phyloP scores from a whole-genome alignment of 108 stramenopile genomes.

The Bacterosira constricta region DNA sequence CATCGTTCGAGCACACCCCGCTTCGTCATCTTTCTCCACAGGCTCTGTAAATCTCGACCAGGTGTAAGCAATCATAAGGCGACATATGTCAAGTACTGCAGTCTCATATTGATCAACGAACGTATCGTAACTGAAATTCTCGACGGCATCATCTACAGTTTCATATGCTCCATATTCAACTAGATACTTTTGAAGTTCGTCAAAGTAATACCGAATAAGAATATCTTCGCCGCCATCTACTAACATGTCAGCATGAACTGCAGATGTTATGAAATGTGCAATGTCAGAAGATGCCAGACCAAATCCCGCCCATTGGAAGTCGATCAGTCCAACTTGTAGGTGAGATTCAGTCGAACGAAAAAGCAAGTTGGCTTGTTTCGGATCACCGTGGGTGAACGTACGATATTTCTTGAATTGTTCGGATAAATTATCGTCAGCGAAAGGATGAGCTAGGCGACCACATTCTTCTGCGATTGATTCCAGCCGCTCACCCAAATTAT shows the following conservation, averaged over 20 bases:
- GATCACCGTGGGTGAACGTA: constrained; percentile 72
- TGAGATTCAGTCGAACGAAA: constrained; percentile 41
- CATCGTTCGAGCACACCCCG: constrained; percentile 31
- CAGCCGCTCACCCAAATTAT: constrained; percentile 47
- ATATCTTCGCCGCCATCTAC: constrained; percentile 47
- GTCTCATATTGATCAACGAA: constrained; percentile 58
- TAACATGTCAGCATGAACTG: constrained; percentile 45
- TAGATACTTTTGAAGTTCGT: constrained; percentile 32
- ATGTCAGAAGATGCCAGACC: constrained; percentile 75
- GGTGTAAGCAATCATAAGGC: constrained; percentile 67
- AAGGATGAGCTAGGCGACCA: constrained; percentile 53
- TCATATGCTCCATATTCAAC: constrained; percentile 53
- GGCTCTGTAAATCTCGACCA: constrained; percentile 61
- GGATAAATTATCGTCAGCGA: constrained; percentile 14
- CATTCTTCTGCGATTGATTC: constrained; percentile 45
- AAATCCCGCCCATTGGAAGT: constrained; percentile 73
- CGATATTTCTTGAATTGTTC: constrained; percentile 35
- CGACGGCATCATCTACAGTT: constrained; percentile 34
- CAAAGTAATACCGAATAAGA: constrained; percentile 52
- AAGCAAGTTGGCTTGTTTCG: constrained; percentile 70
- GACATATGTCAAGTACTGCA: constrained; percentile 61
- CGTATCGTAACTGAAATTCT: constrained; percentile 38
- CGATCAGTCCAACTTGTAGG: constrained; percentile 63
- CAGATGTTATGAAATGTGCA: constrained; percentile 57
- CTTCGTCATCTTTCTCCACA: constrained; percentile 28